Evolutionary conservation across 2,329 filamentous ascomycete genomes (phyloP).

Genomic region (Escovopsis sp.): DNA sequence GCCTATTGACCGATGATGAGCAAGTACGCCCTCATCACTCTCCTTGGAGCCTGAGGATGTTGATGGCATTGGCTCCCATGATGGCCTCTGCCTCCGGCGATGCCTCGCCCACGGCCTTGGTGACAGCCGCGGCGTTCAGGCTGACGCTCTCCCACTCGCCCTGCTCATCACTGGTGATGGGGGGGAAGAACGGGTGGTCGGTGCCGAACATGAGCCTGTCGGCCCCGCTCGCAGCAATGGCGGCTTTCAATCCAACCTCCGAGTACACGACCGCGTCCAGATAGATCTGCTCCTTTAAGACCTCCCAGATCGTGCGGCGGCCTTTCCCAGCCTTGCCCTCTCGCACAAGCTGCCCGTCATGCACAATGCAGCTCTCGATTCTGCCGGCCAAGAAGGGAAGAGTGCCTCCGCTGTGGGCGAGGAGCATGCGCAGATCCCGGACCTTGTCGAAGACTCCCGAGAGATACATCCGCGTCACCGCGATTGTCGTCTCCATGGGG

Average conservation of each 20-base stretch:
- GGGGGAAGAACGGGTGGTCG: constrained; percentile 77
- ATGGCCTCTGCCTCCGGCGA: constrained; percentile 33
- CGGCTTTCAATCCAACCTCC: constrained; percentile 56
- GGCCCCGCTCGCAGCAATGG: constrained; percentile 49
- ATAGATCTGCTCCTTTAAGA: constrained; percentile 59
- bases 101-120: constrained; percentile 31
- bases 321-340: constrained; percentile 38
- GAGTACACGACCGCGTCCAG: constrained; percentile 80
- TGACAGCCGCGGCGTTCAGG: constrained; percentile 36
- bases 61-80: constrained; percentile 44
- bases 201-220: constrained; percentile 70
- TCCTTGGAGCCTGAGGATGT: constrained; percentile 27
- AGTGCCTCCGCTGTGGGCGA: constrained; percentile 81
- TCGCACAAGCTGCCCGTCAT: constrained; percentile 61
- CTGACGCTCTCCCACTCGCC: constrained; percentile 57
- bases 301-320: constrained; percentile 40
- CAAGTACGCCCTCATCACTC: constrained; percentile 8
- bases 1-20: too few relatives aligned
- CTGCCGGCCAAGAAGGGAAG: constrained; percentile 78
- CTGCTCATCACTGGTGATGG: constrained; percentile 45
- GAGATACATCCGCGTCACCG: constrained; percentile 76
- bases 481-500: constrained; percentile 85
- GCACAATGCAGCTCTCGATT: constrained; percentile 74
- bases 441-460: constrained; percentile 72
- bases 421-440: constrained; percentile 51